Evolutionary conservation across 2,329 filamentous ascomycete species (phyloP).

Genomic region (Trichoderma endophyticum): DNA sequence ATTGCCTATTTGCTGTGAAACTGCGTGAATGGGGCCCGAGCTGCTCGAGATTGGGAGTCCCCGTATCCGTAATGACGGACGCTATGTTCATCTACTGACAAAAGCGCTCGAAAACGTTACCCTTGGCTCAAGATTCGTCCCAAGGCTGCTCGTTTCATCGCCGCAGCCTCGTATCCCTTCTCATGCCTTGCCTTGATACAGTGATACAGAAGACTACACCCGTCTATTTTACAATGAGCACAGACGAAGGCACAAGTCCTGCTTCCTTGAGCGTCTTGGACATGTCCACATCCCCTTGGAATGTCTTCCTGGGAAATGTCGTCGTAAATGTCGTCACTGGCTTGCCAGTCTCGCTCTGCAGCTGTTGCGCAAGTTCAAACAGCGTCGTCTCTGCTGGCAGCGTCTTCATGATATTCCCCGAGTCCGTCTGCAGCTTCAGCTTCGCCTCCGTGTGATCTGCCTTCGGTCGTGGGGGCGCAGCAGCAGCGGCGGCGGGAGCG

Average conservation of each 20-base stretch:
- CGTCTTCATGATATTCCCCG: constrained; percentile 79
- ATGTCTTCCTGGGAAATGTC: constrained; percentile 85
- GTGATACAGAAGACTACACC: not conserved
- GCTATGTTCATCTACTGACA: not conserved
- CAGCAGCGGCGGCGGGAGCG: constrained; percentile 45
- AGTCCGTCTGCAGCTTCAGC: constrained; percentile 71
- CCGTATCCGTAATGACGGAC: not conserved
- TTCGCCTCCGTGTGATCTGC: constrained; percentile 76
- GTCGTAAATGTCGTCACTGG: constrained; percentile 74
- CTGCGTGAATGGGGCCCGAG: not conserved
- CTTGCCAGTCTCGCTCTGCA: constrained; percentile 68
- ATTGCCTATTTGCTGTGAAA: constrained; percentile 18
- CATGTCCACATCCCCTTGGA: constrained; percentile 67
- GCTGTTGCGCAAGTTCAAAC: constrained; percentile 80
- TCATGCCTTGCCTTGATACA: not conserved
- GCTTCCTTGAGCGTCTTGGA: constrained; percentile 91
- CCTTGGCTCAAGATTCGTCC: not conserved
- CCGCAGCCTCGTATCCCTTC: not conserved
- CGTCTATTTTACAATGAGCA: constrained; percentile 66
- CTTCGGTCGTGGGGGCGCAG: constrained; percentile 56
- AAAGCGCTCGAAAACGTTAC: not conserved
- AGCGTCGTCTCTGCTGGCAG: constrained; percentile 86
- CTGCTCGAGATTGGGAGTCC: not conserved
- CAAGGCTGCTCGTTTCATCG: not conserved
- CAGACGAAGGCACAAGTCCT: constrained; percentile 85